These are phyloP conservation scores for Trypanosoma grayi DNA, from an alignment of 208 protist genomes.

Conservation along the genomic window DNA sequence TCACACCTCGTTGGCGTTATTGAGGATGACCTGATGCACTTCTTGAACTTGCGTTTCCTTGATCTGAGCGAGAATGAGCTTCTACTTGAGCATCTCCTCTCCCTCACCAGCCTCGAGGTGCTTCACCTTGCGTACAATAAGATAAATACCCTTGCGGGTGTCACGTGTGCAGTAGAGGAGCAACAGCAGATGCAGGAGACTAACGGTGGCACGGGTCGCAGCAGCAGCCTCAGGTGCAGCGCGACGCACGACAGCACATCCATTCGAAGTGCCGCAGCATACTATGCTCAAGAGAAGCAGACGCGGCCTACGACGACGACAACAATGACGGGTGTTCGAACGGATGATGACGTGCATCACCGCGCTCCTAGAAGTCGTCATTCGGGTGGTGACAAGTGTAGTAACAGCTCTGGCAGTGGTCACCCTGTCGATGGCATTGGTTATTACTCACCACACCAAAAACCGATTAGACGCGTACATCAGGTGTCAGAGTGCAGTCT, in stretches of 20 bases:
- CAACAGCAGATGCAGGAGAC: slow-evolving; percentile 15
- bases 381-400: neutral
- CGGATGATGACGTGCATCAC: neutral
- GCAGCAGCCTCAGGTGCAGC: no score
- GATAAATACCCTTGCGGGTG: slow-evolving; percentile 48
- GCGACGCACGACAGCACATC: slow-evolving; percentile 3
- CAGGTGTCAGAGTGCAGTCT: slow-evolving; percentile 11
- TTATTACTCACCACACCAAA: slow-evolving; percentile 17
- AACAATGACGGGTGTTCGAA: neutral
- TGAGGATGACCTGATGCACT: slow-evolving; percentile 73
- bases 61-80: slow-evolving; percentile 85
- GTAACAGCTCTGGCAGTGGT: neutral
- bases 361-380: neutral
- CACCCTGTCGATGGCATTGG: neutral
- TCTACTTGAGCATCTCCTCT: slow-evolving; percentile 55
- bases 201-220: neutral
- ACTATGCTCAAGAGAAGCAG: slow-evolving; percentile 17
- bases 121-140: slow-evolving; percentile 81
- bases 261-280: slow-evolving; percentile 21
- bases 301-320: no score
- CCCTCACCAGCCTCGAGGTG: slow-evolving; percentile 57
- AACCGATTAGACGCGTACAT: neutral
- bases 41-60: slow-evolving; percentile 60
- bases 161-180: slow-evolving; percentile 22
- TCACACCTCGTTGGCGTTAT: slow-evolving; percentile 63